Percentiles rank a stretch among this genome's conserved stretches.
These are phyloP conservation scores for Pichia sp. DNA, from an alignment of 1,139 yeast genomes.

Conservation along the genomic window DNA sequence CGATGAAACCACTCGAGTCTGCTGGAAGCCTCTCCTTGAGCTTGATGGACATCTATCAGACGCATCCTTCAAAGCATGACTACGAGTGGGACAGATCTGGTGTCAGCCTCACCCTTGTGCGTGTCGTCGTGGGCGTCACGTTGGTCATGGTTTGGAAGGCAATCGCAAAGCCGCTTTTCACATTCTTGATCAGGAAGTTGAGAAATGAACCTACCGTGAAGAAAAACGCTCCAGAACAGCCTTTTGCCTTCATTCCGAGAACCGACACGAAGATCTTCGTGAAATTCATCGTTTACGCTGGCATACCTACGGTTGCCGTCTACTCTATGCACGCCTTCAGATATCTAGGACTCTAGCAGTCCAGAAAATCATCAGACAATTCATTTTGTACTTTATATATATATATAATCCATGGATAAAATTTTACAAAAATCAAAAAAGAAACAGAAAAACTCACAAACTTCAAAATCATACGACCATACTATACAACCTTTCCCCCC, in stretches of 20 bases:
- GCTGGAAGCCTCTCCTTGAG: neutral
- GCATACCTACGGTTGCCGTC: conserved; percentile 49
- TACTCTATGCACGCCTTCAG: conserved; percentile 31
- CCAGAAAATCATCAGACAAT: too few species aligned
- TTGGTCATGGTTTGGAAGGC: conserved; percentile 68
- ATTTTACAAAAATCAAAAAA: neutral
- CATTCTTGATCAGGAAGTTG: conserved; percentile 25
- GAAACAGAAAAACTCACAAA: too few species aligned
- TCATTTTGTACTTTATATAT: neutral
- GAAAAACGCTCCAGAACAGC: conserved; percentile 9
- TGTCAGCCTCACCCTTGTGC: conserved; percentile 34
- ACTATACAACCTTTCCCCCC: too few species aligned
- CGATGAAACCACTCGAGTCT: conserved; percentile 17
- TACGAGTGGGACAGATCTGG: conserved; percentile 42
- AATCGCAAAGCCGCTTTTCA: conserved; percentile 57
- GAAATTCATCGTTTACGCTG: conserved; percentile 68
- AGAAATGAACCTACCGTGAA: conserved; percentile 41
- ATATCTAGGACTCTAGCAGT: neutral
- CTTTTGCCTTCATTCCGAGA: conserved; percentile 49
- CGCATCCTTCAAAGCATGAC: conserved; percentile 35
- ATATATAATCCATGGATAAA: neutral
- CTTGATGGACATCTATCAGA: conserved; percentile 1
- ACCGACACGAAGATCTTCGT: conserved; percentile 75
- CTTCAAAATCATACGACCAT: too few species aligned
- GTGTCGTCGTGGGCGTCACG: conserved; percentile 55